Base-by-base conservation (phyloP, 2,329 filamentous ascomycete species). In the Aquanectria penicillioides region DNA sequence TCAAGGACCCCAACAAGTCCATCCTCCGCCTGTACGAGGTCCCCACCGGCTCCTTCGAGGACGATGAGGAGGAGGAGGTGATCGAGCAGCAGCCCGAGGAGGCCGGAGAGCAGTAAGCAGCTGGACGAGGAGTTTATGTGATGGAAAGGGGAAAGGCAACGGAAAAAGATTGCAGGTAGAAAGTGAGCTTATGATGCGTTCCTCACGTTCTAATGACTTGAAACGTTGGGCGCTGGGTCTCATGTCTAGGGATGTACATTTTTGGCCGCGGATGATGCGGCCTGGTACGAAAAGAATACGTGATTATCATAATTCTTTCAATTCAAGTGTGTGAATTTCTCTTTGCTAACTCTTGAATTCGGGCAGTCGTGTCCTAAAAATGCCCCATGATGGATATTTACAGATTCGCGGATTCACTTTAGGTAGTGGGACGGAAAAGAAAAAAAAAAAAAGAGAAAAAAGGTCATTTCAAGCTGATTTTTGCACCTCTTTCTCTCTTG, bases 1-100 rank as follows among this genome's bases (percentile, higher is more conserved):
- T 90, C 73, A 90, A 90, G 89, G 95, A 99, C 78, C 95, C 95
- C 59, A 99, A 99, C 85, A 98, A 97, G 89, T 87, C 91, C 57
- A 92, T 97, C 64, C 87, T 99, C 66, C 89, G 95, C 64, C 81
- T 99, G 72, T 99, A 99, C 82, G 89, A 94, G 76, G 92, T 99
- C 7, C 95, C 95, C 2, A 80, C 86, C 48, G 88, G 89, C 71
- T 95, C 92, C 62, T 94, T 98, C 74, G 95, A 98, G 71, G 94
- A 98, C 70, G 92, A 94, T 28, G 90, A 86, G 4, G 93, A 96
- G 49, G 83, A 83, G 48, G 83, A 83, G 44, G 84, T 83, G 60
- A 76, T 80, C 37, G 83, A 82, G 47, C 71, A 69, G 15, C 73
- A 77, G 54, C 63, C 43, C n/a, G 61, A 63, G 37, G 66, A 59